Evolutionary conservation across 2,329 filamentous ascomycete species (phyloP).

Genomic region (Onygenales sp.): DNA sequence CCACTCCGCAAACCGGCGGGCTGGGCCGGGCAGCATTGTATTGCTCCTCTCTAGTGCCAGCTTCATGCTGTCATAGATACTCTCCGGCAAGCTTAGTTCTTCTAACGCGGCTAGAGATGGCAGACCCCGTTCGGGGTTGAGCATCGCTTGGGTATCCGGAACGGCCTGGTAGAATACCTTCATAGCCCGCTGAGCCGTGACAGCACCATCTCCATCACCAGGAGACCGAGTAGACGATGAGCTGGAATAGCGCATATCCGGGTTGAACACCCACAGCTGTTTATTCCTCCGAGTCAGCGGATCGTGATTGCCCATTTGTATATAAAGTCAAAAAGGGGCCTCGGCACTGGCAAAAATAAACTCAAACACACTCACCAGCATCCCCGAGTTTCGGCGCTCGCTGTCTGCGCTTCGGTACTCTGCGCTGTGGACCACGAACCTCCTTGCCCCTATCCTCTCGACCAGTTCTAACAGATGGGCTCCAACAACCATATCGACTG

Average conservation of each 20-base stretch:
- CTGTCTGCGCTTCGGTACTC: slow-evolving; percentile 6
- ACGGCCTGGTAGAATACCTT: slow-evolving; percentile 46
- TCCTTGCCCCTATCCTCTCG: slow-evolving; percentile 46
- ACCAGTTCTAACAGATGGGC: slow-evolving; percentile 47
- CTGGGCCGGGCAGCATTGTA: slow-evolving; percentile 38
- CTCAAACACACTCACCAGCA: slow-evolving; percentile 24
- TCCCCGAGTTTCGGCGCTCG: slow-evolving; percentile 15
- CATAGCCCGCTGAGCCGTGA: slow-evolving; percentile 40
- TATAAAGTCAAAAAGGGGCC: not conserved
- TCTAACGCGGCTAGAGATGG: slow-evolving; percentile 37
- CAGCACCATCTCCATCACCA: not conserved
- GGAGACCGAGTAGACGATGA: slow-evolving; percentile 17
- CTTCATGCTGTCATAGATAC: slow-evolving; percentile 29
- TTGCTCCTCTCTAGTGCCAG: slow-evolving; percentile 27
- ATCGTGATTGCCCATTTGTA: not conserved
- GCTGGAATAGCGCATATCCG: slow-evolving; percentile 48
- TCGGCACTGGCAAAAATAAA: not conserved
- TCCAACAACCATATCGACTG: slow-evolving; percentile 36
- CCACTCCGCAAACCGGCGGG: slow-evolving; percentile 46
- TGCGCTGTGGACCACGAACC: slow-evolving; percentile 42
- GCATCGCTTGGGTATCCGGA: slow-evolving; percentile 22
- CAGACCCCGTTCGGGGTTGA: slow-evolving; percentile 27
- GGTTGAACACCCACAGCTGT: slow-evolving; percentile 52
- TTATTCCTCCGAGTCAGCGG: not conserved
- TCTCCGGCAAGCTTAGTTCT: slow-evolving; percentile 34